These are phyloP conservation scores for Coemansia sp. DNA, from an alignment of 192 early-diverging fungal species.

Conservation along the genomic window DNA sequence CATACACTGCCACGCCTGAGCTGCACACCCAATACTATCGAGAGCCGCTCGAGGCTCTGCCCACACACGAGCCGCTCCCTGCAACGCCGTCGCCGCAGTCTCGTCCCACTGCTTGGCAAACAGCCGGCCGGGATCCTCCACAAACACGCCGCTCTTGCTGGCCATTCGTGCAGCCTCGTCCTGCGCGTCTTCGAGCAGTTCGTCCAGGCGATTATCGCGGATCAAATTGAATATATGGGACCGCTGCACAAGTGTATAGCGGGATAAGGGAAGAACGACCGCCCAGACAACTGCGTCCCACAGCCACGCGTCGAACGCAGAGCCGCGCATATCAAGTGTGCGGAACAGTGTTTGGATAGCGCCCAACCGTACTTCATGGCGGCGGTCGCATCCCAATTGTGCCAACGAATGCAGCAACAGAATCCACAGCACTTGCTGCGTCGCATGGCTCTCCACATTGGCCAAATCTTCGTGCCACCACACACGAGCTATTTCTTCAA, in stretches of 20 bases:
- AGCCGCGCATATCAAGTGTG: constrained; percentile 88
- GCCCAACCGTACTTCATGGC: constrained; percentile 90
- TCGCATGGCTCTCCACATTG: neutral
- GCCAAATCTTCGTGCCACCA: constrained; percentile 36
- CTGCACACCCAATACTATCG: constrained; percentile 11
- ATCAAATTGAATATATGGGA: constrained; percentile 16
- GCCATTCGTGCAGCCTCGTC: constrained; percentile 15
- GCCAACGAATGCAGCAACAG: constrained; percentile 81
- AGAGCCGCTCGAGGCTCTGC: constrained; percentile 2
- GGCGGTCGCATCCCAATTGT: constrained; percentile 74
- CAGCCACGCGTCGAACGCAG: constrained; percentile 63
- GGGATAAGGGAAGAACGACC: constrained; percentile 75
- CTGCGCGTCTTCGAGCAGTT: constrained; percentile 16
- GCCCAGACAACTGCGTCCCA: constrained; percentile 88
- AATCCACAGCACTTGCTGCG: constrained; percentile 78
- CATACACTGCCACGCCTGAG: constrained; percentile 24
- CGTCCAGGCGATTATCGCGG: constrained; percentile 2
- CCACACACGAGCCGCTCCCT: constrained; percentile 33
- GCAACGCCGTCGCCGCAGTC: constrained; percentile 35
- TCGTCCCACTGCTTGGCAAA: constrained; percentile 47
- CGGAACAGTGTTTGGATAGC: constrained; percentile 94
- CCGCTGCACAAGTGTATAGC: constrained; percentile 20
- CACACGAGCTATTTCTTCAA: neutral
- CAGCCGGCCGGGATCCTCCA: constrained; percentile 42
- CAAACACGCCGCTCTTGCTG: constrained; percentile 33